Evolutionary conservation across 495 filamentous ascomycete species (phyloP).

Genomic region (Neurospora cerealis): DNA sequence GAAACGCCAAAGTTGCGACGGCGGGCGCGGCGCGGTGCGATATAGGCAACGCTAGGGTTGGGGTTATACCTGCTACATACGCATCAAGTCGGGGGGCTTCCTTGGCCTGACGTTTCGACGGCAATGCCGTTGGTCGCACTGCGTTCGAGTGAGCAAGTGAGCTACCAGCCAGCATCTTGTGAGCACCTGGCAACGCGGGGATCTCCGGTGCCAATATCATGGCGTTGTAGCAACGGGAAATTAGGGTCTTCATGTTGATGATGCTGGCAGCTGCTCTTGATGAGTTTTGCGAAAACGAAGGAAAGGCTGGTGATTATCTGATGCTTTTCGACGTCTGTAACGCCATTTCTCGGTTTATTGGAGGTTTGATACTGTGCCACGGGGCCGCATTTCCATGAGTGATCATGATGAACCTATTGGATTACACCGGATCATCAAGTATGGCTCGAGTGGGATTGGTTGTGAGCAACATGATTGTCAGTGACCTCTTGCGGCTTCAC

Average conservation of each 20-base stretch:
- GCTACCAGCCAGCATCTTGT: neutral
- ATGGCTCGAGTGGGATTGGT: neutral
- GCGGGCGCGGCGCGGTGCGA: neutral
- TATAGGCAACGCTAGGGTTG: neutral
- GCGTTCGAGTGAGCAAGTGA: neutral
- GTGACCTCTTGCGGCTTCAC: neutral
- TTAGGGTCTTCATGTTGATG: neutral
- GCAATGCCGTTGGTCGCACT: neutral
- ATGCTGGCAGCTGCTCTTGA: neutral
- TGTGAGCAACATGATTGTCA: neutral
- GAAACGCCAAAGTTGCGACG: neutral
- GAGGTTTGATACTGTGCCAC: neutral
- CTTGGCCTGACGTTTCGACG: neutral
- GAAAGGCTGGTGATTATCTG: neutral
- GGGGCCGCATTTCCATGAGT: neutral
- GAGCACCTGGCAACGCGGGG: neutral
- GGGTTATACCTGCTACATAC: neutral
- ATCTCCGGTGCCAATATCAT: neutral
- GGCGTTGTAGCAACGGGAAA: neutral
- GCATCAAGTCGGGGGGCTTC: neutral
- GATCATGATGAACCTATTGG: neutral
- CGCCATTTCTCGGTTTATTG: neutral
- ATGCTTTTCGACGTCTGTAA: neutral
- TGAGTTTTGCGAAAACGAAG: neutral
- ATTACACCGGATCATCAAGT: neutral